Conservation (phyloP, 306 rosid species). For the Quercus engelmannii region DNA sequence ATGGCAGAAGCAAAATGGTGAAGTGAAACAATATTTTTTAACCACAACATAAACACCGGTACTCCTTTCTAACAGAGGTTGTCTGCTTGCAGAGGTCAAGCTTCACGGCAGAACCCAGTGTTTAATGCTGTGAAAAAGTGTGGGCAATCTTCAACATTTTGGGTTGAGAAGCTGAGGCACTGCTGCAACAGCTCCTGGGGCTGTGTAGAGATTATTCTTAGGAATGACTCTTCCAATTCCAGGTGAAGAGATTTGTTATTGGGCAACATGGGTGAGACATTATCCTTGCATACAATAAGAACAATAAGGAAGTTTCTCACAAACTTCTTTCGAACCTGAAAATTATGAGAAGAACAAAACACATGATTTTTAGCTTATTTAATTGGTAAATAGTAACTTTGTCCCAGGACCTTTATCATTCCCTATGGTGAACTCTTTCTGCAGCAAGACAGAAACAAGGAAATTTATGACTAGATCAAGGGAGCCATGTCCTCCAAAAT, state of each 20-base stretch:
- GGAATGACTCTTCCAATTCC: slow-evolving; percentile 83
- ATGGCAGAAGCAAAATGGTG: background rate
- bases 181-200: slow-evolving; percentile 83
- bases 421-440: too few species aligned
- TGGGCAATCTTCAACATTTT: slow-evolving; percentile 82
- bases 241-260: slow-evolving; percentile 51
- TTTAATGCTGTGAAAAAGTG: slow-evolving; percentile 81
- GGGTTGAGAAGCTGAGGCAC: slow-evolving; percentile 84
- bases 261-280: slow-evolving; percentile 58
- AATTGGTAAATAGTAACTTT: too few species aligned
- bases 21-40: background rate
- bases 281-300: slow-evolving; percentile 80
- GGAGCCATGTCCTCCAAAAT: too few species aligned
- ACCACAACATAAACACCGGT: background rate
- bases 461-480: too few species aligned
- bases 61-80: slow-evolving; percentile 11
- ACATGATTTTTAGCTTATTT: background rate
- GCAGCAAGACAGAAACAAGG: too few species aligned
- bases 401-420: too few species aligned
- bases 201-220: slow-evolving; percentile 75
- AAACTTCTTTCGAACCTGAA: slow-evolving; percentile 82
- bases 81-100: slow-evolving; percentile 35
- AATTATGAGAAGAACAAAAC: background rate
- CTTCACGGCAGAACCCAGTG: slow-evolving; percentile 89
- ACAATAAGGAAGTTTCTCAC: slow-evolving; percentile 88